Evolutionary conservation across 2,329 filamentous ascomycete species (phyloP), one percentile per base, ranked within the genome.

Genomic region (Phyllosticta paracitricarpa): DNA sequence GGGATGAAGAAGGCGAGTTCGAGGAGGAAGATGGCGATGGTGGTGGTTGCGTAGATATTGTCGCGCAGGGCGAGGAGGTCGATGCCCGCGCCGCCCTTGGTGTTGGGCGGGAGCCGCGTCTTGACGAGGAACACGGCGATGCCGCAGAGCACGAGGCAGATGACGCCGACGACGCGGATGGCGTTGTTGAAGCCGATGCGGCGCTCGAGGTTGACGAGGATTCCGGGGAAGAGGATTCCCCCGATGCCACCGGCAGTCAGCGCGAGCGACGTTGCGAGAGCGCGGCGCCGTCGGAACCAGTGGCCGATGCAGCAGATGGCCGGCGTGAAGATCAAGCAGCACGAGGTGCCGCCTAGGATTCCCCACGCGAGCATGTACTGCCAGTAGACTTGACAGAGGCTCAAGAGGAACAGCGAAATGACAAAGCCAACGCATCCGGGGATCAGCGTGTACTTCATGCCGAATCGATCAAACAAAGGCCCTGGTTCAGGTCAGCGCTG

Each of bases 281-380:
- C 69, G 63, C 76, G 64, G 19, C 73, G 63, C 40, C 68, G 63
- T 57, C 72, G 73, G 67, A 77, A 74, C 72, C 72, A 75, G 63
- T 77, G 71, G 26, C 72, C 70, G 28, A 77, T 68, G 19, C 65
- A 70, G 0, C 71, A 70, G 3, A 75, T 64, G 14, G 68, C 67
- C 1, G 71, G 73, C 1, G 74, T 76, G 19, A 72, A 70, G 52
- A 77, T 65, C 61, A 77, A 68, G 1, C 75, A 75, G 1, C 70
- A 72, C 0, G 73, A 68, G 1, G 75, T 63, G 0, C 76, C 77
- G 8, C 71, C 74, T 0, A 78, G 64, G 2, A 79, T 63, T 3
- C 72, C 72, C 61, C 72, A 73, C 28, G 71, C 71, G 0, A 78
- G 66, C 9, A 78, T 66, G 64, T 78, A 72, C 33, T 78, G 77